A percentile compares a stretch with the other conserved stretches of the same genome.
phyloP scores from a whole-genome alignment of 805 yeast genomes.

The Crinitomyces ghanaensis region DNA sequence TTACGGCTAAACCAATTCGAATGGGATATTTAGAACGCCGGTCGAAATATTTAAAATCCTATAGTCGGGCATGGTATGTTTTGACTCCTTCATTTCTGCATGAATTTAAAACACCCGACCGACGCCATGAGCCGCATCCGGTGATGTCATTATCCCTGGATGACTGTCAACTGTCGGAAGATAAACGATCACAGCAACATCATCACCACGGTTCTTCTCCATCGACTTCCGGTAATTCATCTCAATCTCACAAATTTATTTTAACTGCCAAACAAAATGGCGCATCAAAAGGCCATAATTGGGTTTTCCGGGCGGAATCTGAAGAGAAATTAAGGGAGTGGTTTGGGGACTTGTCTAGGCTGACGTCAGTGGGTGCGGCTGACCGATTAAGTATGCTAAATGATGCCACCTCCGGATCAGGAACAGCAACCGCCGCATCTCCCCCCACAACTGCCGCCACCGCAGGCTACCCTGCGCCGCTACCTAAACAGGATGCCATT shows the following conservation, averaged over 20 bases:
- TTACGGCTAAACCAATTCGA: slow-evolving; percentile 55
- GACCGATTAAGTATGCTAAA: slow-evolving; percentile 19
- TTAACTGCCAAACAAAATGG: slow-evolving; percentile 67
- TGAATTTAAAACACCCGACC: slow-evolving; percentile 76
- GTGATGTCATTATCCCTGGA: slow-evolving; percentile 71
- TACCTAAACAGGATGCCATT: too few species aligned
- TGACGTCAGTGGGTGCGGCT: slow-evolving; percentile 55
- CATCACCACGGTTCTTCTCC: too few species aligned
- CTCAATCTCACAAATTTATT: slow-evolving; percentile 49
- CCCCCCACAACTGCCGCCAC: slow-evolving; percentile 3
- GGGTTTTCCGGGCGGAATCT: slow-evolving; percentile 89
- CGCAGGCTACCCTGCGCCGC: slow-evolving; percentile 4
- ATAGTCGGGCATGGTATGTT: slow-evolving; percentile 83
- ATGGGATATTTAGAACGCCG: slow-evolving; percentile 80
- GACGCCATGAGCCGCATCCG: slow-evolving; percentile 71
- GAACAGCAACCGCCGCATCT: slow-evolving; percentile 1
- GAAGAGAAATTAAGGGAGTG: slow-evolving; percentile 72
- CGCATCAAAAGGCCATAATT: slow-evolving; percentile 62
- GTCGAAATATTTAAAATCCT: slow-evolving; percentile 85
- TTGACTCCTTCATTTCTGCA: slow-evolving; percentile 80
- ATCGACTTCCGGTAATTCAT: too few species aligned
- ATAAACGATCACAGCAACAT: slow-evolving; percentile 56
- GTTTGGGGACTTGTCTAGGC: slow-evolving; percentile 64
- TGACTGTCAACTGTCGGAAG: slow-evolving; percentile 74
- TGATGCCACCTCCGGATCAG: slow-evolving; percentile 1